Conservation (phyloP, 495 filamentous ascomycete genomes). For the Penicillium alfredii region DNA sequence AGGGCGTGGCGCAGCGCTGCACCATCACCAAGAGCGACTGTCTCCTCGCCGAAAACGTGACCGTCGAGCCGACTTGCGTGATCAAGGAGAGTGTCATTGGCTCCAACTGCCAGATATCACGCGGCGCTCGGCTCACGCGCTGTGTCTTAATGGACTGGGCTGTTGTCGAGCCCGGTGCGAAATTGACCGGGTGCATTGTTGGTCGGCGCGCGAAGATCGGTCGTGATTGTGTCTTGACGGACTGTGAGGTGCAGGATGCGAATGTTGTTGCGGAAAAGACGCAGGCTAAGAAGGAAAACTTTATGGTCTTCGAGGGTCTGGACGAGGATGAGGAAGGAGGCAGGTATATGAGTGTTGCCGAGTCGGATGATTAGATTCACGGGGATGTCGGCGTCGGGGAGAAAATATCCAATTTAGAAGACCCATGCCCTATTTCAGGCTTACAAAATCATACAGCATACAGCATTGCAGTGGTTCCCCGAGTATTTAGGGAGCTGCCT, state of each 20-base stretch:
- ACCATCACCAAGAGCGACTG: slow-evolving; percentile 72
- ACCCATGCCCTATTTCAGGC: no score
- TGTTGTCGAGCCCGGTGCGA: slow-evolving; percentile 67
- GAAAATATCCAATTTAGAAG: no score
- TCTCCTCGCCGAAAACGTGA: slow-evolving; percentile 78
- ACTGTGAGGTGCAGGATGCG: slow-evolving; percentile 87
- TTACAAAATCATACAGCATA: no score
- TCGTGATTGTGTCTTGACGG: slow-evolving; percentile 65
- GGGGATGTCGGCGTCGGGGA: no score
- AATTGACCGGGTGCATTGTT: slow-evolving; percentile 75
- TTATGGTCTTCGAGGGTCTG: slow-evolving; percentile 76
- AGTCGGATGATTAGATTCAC: no score
- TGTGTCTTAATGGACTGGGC: slow-evolving; percentile 91
- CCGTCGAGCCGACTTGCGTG: slow-evolving; percentile 71
- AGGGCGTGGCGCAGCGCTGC: slow-evolving; percentile 65
- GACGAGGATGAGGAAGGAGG: slow-evolving; percentile 38
- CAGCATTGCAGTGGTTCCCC: no score
- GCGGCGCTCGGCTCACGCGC: slow-evolving; percentile 69
- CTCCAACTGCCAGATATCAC: slow-evolving; percentile 73
- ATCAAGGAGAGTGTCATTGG: slow-evolving; percentile 88
- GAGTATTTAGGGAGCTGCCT: no score
- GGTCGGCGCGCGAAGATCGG: slow-evolving; percentile 72
- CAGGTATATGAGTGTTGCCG: no score
- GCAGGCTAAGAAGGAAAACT: slow-evolving; percentile 77
- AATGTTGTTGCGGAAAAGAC: slow-evolving; percentile 73